Conservation (phyloP, 2,329 filamentous ascomycete genomes). For the Aphanoascus verrucosus region DNA sequence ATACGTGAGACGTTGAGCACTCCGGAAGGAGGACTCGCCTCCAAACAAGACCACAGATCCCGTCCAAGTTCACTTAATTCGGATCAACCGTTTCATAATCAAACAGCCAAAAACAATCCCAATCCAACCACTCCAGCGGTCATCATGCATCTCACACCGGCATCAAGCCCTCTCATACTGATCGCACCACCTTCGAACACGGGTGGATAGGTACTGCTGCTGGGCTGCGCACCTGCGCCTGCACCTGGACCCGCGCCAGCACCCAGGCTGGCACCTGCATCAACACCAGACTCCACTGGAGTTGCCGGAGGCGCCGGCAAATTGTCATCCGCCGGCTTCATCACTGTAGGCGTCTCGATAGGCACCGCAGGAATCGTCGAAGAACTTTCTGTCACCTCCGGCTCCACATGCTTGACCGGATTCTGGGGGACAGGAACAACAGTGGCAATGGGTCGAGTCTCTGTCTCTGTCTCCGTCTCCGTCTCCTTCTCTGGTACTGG, state of each 20-base stretch:
- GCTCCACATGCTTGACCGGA: neutral
- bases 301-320: neutral
- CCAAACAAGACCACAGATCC: too few relatives aligned
- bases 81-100: neutral
- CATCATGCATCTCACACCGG: neutral
- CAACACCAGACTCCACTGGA: neutral
- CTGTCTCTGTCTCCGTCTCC: neutral
- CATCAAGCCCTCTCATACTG: neutral
- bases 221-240: neutral
- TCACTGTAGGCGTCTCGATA: neutral
- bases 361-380: neutral
- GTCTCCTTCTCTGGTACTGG: too few relatives aligned
- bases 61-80: too few relatives aligned
- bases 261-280: neutral
- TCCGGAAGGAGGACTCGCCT: too few relatives aligned
- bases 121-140: neutral
- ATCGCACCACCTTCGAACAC: constrained; percentile 5
- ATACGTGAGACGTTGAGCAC: too few relatives aligned
- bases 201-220: neutral
- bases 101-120: neutral
- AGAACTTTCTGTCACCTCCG: neutral
- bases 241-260: too few relatives aligned
- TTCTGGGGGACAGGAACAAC: neutral
- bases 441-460: neutral
- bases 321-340: neutral